Percentiles rank a stretch among this genome's conserved stretches.
These are phyloP conservation scores for Apiotrichum laibachii DNA, from an alignment of 1,284 basidiomycete genomes.

Conservation along the genomic window DNA sequence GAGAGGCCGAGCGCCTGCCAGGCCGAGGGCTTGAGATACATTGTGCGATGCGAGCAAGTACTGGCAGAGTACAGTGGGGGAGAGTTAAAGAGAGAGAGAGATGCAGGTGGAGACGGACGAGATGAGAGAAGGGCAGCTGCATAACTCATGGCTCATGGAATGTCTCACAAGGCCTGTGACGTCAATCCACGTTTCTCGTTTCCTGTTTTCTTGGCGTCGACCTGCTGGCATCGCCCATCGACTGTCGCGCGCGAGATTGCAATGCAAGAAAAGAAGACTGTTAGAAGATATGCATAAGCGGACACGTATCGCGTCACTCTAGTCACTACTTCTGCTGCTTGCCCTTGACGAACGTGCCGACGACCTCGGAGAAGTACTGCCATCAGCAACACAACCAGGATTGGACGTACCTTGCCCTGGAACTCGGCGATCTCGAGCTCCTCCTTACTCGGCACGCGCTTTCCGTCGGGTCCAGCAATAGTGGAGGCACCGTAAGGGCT, in stretches of 20 bases:
- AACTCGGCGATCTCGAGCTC: slow-evolving; percentile 65
- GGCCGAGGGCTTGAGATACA: background rate
- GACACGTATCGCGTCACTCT: too few relatives aligned
- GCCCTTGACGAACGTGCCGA: slow-evolving; percentile 9
- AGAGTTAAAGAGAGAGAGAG: background rate
- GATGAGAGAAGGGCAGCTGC: too few relatives aligned
- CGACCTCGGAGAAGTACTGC: slow-evolving; percentile 6
- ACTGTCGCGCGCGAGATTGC: too few relatives aligned
- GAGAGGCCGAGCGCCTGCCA: slow-evolving; percentile 3
- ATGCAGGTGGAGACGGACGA: too few relatives aligned
- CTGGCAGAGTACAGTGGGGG: background rate
- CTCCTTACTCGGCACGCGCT: slow-evolving; percentile 59
- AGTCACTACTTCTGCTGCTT: background rate
- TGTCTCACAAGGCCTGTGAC: too few relatives aligned
- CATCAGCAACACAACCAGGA: background rate
- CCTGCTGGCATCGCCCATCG: too few relatives aligned
- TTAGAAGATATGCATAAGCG: too few relatives aligned
- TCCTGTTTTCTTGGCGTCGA: too few relatives aligned
- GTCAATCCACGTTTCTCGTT: too few relatives aligned
- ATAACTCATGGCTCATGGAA: too few relatives aligned
- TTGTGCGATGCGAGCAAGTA: background rate
- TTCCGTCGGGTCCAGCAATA: slow-evolving; percentile 62
- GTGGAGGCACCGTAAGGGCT: slow-evolving; percentile 63
- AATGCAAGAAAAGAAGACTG: too few relatives aligned
- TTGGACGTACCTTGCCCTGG: slow-evolving; percentile 55